Conservation (phyloP, 345 rosid species). For the Sonneratia alba region DNA sequence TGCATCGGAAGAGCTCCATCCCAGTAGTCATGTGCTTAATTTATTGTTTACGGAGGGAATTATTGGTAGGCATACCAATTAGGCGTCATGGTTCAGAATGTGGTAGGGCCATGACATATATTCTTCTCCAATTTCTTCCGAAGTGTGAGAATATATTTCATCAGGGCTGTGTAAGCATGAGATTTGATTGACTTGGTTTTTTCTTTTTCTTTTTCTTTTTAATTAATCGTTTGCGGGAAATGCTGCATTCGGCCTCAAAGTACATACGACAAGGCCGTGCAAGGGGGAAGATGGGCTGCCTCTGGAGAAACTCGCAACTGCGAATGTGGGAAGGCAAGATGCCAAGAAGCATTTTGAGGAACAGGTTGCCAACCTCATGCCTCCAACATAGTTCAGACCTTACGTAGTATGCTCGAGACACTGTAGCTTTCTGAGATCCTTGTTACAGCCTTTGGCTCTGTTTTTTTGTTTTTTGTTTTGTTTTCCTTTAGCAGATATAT, state of each 20-base stretch:
- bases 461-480: no score
- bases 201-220: neutral
- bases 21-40: neutral
- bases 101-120: neutral
- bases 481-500: neutral
- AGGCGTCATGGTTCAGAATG: neutral
- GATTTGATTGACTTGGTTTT: neutral
- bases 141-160: neutral
- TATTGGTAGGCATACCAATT: slow-evolving; percentile 2
- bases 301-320: slow-evolving; percentile 88
- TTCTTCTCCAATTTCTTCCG: neutral
- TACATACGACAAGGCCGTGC: slow-evolving; percentile 96
- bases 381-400: slow-evolving; percentile 92
- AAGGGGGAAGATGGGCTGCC: slow-evolving; percentile 96
- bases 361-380: slow-evolving; percentile 91
- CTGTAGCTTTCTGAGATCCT: slow-evolving; percentile 60
- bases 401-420: slow-evolving; percentile 93
- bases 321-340: slow-evolving; percentile 94
- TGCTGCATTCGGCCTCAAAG: slow-evolving; percentile 69
- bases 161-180: neutral
- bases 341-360: slow-evolving; percentile 98
- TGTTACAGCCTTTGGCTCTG: neutral
- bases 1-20: neutral
- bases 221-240: slow-evolving; percentile 49
- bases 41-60: neutral